Conservation (phyloP, 306 rosid genomes). For the Begonia masoniana region DNA sequence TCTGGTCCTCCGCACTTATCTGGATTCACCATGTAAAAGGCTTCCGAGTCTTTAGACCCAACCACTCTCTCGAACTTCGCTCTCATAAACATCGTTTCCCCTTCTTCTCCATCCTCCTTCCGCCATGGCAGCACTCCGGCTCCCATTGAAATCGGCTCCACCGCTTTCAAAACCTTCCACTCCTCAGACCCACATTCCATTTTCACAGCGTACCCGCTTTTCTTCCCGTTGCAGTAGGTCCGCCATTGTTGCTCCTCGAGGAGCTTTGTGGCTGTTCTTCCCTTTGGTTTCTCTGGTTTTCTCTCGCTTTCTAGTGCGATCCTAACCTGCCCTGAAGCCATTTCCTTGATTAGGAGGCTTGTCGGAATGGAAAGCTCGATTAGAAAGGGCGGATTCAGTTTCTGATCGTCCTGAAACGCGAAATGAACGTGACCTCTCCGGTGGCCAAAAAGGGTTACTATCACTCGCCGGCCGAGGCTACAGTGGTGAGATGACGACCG, state of each 20-base stretch:
- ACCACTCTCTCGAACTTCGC: constrained; percentile 83
- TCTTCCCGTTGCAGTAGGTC: constrained; percentile 73
- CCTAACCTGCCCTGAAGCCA: constrained; percentile 82
- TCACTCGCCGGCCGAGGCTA: constrained; percentile 27
- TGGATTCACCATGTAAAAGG: constrained; percentile 78
- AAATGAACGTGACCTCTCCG: constrained; percentile 70
- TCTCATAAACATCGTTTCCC: constrained; percentile 88
- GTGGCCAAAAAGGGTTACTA: constrained; percentile 75
- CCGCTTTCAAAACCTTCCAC: constrained; percentile 67
- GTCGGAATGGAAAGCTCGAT: constrained; percentile 66
- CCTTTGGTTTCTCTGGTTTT: constrained; percentile 6
- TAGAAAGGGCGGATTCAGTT: constrained; percentile 36
- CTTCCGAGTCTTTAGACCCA: constrained; percentile 77
- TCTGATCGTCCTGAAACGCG: constrained; percentile 56
- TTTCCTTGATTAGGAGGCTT: constrained; percentile 57
- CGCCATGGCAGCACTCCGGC: constrained; percentile 67
- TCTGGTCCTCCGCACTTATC: constrained; percentile 73
- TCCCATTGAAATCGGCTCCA: constrained; percentile 74
- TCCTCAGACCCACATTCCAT: constrained; percentile 56
- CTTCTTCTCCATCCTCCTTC: constrained; percentile 32
- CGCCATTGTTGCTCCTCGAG: constrained; percentile 60
- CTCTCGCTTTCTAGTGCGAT: constrained; percentile 73
- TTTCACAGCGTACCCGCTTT: constrained; percentile 49
- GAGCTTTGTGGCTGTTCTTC: constrained; percentile 11
- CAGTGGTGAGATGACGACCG: constrained; percentile 9